Conservation (phyloP, 768 basidiomycete genomes). For the Clathrus columnatus region DNA sequence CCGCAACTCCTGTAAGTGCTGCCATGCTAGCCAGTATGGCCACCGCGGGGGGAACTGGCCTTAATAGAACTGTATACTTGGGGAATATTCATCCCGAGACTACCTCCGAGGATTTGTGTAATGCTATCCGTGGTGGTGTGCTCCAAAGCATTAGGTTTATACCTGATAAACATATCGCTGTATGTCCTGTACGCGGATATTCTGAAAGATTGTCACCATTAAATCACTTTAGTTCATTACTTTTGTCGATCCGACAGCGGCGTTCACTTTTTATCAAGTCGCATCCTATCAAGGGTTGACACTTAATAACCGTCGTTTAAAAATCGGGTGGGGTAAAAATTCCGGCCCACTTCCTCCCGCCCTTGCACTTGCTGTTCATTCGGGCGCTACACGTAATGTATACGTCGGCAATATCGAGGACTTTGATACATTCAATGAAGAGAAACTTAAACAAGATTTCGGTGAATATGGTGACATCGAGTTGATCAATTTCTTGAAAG, state of each 20-base stretch:
- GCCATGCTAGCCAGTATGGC: slow-evolving; percentile 18
- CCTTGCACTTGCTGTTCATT: slow-evolving; percentile 81
- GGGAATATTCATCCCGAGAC: slow-evolving; percentile 98
- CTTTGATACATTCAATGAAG: slow-evolving; percentile 86
- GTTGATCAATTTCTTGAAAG: slow-evolving; percentile 89
- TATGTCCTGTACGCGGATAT: slow-evolving; percentile 30
- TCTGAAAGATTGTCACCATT: slow-evolving; percentile 11
- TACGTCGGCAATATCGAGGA: slow-evolving; percentile 95
- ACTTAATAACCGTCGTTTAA: slow-evolving; percentile 87
- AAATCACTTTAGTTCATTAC: slow-evolving; percentile 67
- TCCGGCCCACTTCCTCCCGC: slow-evolving; percentile 79
- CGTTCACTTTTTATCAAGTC: slow-evolving; percentile 90
- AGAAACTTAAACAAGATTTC: slow-evolving; percentile 87
- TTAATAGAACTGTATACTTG: slow-evolving; percentile 91
- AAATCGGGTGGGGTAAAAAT: slow-evolving; percentile 98
- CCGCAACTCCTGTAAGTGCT: slow-evolving; percentile 12
- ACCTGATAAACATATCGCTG: slow-evolving; percentile 95
- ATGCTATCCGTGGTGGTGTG: slow-evolving; percentile 93
- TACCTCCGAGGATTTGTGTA: slow-evolving; percentile 89
- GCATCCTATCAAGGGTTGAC: slow-evolving; percentile 85
- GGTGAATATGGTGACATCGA: slow-evolving; percentile 96
- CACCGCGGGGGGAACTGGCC: slow-evolving; percentile 24
- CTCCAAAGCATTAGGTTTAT: slow-evolving; percentile 92
- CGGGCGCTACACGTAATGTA: slow-evolving; percentile 92
- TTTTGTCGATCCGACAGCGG: slow-evolving; percentile 89